Evolutionary conservation across 306 rosid species (phyloP).

Genomic region (Cucurbita argyrosperma): DNA sequence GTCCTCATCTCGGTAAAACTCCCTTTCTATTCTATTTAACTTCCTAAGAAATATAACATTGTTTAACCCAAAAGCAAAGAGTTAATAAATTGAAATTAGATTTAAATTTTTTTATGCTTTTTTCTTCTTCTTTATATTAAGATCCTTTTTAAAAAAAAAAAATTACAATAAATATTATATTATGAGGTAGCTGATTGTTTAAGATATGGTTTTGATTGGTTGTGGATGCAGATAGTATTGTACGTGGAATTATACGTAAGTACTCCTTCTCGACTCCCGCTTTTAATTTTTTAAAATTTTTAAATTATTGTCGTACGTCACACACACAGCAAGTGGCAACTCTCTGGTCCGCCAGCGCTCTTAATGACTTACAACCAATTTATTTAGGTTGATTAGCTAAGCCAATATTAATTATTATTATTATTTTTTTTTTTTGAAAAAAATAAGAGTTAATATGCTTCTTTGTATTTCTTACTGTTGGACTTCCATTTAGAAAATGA

Average conservation of each 20-base stretch:
- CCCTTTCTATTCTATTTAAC: not conserved
- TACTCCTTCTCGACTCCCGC: slow-evolving; percentile 14
- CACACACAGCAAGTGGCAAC: not conserved
- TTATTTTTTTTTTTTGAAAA: too few relatives aligned
- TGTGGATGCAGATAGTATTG: slow-evolving; percentile 63
- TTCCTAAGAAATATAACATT: not conserved
- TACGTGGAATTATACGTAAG: slow-evolving; percentile 96
- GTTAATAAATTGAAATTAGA: not conserved
- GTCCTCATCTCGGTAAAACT: slow-evolving; percentile 63
- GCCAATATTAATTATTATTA: too few relatives aligned
- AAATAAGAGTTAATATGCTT: too few relatives aligned
- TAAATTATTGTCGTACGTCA: not conserved
- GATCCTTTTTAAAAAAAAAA: too few relatives aligned
- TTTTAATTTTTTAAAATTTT: not conserved
- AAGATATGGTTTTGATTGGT: slow-evolving; percentile 12
- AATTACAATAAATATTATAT: too few relatives aligned
- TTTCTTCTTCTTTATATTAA: too few relatives aligned
- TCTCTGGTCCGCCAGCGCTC: not conserved
- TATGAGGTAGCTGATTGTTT: not conserved
- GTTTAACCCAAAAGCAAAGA: too few relatives aligned
- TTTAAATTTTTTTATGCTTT: not conserved
- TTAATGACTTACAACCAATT: too few relatives aligned
- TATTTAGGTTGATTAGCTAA: too few relatives aligned
- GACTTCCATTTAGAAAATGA: not conserved
- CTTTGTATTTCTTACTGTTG: not conserved